phyloP scores from a whole-genome alignment of 2,329 filamentous ascomycete genomes.

The Paecilomyces niveus region DNA sequence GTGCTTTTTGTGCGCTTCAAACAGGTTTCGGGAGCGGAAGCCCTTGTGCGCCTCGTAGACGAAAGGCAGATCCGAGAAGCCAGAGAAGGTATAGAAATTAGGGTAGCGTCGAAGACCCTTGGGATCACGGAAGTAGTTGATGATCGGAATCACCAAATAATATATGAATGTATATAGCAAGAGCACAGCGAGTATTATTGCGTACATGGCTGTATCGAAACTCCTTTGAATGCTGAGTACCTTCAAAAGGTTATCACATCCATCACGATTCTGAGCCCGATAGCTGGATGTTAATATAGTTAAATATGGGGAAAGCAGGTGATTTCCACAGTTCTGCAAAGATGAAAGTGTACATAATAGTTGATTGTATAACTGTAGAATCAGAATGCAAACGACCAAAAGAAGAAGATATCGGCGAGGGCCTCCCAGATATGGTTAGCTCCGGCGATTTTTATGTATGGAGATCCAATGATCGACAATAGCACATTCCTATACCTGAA shows the following conservation, averaged over 20 bases:
- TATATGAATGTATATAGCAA: background rate
- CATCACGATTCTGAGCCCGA: background rate
- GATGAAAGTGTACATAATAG: background rate
- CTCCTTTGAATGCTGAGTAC: background rate
- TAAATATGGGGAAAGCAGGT: background rate
- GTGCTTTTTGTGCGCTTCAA: conserved; percentile 15
- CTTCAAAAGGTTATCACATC: background rate
- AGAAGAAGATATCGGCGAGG: too few species aligned
- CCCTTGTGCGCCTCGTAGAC: conserved; percentile 15
- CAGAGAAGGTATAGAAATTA: background rate
- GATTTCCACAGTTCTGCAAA: background rate
- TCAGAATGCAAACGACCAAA: too few species aligned
- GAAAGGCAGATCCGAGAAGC: conserved; percentile 1
- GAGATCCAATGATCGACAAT: too few species aligned
- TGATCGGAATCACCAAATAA: background rate
- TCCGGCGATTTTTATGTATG: too few species aligned
- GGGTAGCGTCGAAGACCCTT: background rate
- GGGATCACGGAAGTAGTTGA: background rate
- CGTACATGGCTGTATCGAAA: background rate
- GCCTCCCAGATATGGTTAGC: too few species aligned
- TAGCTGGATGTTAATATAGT: background rate
- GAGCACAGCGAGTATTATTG: background rate
- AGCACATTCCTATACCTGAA: too few species aligned
- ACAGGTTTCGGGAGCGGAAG: conserved; percentile 11
- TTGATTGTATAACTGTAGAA: too few species aligned